A percentile compares a stretch with the other conserved stretches of the same genome.
These are phyloP conservation scores for Magnusiomyces suaveolens DNA, from an alignment of 1,139 yeast species.

Conservation along the genomic window DNA sequence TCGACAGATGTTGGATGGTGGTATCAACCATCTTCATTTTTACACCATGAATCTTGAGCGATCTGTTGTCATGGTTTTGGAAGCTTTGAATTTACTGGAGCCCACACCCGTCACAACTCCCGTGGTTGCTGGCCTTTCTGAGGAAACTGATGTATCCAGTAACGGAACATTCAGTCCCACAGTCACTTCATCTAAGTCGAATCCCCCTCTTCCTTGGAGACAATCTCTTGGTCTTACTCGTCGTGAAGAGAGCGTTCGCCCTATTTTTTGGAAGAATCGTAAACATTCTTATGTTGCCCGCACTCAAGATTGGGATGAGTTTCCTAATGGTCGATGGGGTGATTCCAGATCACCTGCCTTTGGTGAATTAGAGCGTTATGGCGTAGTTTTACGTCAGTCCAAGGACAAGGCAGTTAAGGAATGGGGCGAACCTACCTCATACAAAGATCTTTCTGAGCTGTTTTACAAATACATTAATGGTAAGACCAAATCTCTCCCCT, in stretches of 20 bases:
- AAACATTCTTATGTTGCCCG: slow-evolving; percentile 83
- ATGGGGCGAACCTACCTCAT: slow-evolving; percentile 72
- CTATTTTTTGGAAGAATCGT: slow-evolving; percentile 94
- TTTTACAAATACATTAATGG: slow-evolving; percentile 62
- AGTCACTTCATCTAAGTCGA: slow-evolving; percentile 12
- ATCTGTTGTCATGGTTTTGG: slow-evolving; percentile 81
- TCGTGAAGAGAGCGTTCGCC: slow-evolving; percentile 75
- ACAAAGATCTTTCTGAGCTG: slow-evolving; percentile 51
- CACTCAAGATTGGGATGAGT: slow-evolving; percentile 91
- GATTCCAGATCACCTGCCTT: slow-evolving; percentile 89
- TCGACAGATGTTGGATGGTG: slow-evolving; percentile 55
- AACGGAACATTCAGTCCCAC: slow-evolving; percentile 21
- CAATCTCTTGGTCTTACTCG: slow-evolving; percentile 77
- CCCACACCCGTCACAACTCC: slow-evolving; percentile 19
- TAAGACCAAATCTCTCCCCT: slow-evolving; percentile 67
- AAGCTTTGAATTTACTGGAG: slow-evolving; percentile 49
- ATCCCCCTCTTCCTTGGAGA: slow-evolving; percentile 65
- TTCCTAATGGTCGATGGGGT: slow-evolving; percentile 94
- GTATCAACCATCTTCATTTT: slow-evolving; percentile 82
- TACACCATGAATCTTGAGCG: slow-evolving; percentile 94
- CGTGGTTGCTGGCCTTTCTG: slow-evolving; percentile 16
- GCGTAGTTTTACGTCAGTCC: slow-evolving; percentile 45
- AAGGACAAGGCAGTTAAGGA: slow-evolving; percentile 64
- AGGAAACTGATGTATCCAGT: slow-evolving; percentile 33
- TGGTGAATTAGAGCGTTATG: slow-evolving; percentile 65